Percentiles rank a stretch among this genome's conserved stretches.
Evolutionary conservation across 2,329 filamentous ascomycete genomes (phyloP).

Genomic region (Chaetomiaceae sp.): DNA sequence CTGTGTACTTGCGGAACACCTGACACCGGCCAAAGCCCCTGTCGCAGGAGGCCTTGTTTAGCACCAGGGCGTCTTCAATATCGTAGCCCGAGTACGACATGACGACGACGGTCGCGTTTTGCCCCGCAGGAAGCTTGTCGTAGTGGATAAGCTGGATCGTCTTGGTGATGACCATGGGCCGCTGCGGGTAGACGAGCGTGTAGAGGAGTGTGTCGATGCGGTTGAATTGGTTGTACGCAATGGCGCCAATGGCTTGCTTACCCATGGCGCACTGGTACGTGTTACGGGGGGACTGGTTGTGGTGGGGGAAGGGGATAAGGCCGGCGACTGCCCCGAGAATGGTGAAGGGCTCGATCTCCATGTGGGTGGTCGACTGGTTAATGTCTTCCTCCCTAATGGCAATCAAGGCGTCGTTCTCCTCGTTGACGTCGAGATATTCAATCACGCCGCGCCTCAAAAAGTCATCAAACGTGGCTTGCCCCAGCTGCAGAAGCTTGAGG

Average conservation of each 20-base stretch:
- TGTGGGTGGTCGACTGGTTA: conserved; percentile 77
- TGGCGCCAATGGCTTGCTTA: conserved; percentile 98
- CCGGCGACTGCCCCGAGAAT: conserved; percentile 93
- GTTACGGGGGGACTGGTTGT: conserved; percentile 97
- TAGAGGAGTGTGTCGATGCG: conserved; percentile 95
- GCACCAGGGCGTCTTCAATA: conserved; percentile 94
- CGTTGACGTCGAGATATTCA: conserved; percentile 96
- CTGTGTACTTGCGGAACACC: conserved; percentile 92
- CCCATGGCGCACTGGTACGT: conserved; percentile 99
- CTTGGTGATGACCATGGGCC: conserved; percentile 94
- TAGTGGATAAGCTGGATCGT: conserved; percentile 97
- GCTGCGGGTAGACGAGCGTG: conserved; percentile 94
- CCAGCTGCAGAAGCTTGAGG: conserved; percentile 74
- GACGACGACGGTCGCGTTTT: conserved; percentile 95
- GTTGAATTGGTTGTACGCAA: conserved; percentile 96
- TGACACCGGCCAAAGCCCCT: conserved; percentile 95
- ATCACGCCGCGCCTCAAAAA: conserved; percentile 86
- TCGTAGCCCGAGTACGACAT: conserved; percentile 99
- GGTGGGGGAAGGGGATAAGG: conserved; percentile 94
- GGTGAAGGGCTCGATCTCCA: conserved; percentile 98
- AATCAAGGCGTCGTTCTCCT: conserved; percentile 94
- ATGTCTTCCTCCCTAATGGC: conserved; percentile 85
- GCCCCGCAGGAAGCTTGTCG: conserved; percentile 92
- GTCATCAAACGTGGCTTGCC: conserved; percentile 86
- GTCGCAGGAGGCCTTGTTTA: conserved; percentile 95